Percentiles rank a stretch among this genome's conserved stretches.
phyloP scores from a whole-genome alignment of 257 asterid genomes.

The Leonotis leonurus region DNA sequence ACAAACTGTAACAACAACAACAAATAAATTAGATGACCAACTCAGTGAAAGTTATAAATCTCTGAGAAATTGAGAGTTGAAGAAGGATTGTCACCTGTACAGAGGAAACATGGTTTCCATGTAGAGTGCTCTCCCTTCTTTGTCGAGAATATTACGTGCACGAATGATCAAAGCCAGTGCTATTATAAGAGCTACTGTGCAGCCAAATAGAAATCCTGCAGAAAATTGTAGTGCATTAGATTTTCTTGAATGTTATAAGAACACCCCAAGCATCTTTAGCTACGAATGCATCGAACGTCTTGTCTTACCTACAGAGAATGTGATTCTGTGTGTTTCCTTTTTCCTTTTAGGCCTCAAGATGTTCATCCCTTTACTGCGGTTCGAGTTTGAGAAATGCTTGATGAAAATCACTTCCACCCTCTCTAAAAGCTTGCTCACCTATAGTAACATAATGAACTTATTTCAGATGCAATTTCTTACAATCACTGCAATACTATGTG shows the following conservation, averaged over 20 bases:
- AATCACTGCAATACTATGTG: background rate
- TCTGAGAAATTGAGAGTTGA: background rate
- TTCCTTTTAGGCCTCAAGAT: slow-evolving; percentile 38
- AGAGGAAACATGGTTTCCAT: slow-evolving; percentile 63
- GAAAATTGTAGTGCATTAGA: too few species aligned
- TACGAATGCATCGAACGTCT: too few species aligned
- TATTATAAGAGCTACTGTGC: slow-evolving; percentile 42
- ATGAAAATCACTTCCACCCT: slow-evolving; percentile 45
- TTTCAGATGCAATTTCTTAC: background rate
- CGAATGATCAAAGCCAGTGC: slow-evolving; percentile 34
- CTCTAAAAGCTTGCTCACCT: slow-evolving; percentile 45
- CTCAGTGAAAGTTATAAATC: background rate
- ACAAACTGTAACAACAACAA: slow-evolving; percentile 38
- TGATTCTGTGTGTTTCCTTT: slow-evolving; percentile 34
- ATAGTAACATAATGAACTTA: background rate
- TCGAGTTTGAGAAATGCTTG: slow-evolving; percentile 51
- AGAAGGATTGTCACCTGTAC: slow-evolving; percentile 31
- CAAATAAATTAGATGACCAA: too few species aligned
- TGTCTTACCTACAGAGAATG: slow-evolving; percentile 43
- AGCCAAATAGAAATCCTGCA: slow-evolving; percentile 53
- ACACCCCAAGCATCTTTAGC: too few species aligned
- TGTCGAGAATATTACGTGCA: slow-evolving; percentile 30
- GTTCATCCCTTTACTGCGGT: slow-evolving; percentile 42
- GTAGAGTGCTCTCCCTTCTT: slow-evolving; percentile 31
- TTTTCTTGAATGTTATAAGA: too few species aligned